Conservation (phyloP, 331 rosid species). For the Stylosanthes scabra region DNA sequence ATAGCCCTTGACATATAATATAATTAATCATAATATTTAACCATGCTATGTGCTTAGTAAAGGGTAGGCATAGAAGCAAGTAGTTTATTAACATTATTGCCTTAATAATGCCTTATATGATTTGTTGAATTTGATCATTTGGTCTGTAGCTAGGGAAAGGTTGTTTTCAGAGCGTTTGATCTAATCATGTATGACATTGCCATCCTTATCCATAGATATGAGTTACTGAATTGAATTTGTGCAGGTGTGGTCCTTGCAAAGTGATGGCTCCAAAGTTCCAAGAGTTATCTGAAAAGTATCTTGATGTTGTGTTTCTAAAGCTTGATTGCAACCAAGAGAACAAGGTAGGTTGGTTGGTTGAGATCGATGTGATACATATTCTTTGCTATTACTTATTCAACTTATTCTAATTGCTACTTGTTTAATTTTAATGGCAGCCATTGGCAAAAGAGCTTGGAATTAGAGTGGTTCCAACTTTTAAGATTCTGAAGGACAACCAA, state of each 20-base stretch:
- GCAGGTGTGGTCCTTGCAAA: conserved; percentile 99
- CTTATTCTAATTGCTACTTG: conserved; percentile 30
- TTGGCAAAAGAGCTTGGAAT: conserved; percentile 97
- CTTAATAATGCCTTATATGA: no score
- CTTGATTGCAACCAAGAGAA: conserved; percentile 94
- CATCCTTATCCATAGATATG: conserved; percentile 3
- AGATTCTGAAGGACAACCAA: conserved; percentile 80
- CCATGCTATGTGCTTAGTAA: conserved; percentile 16
- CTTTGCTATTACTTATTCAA: conserved; percentile 9
- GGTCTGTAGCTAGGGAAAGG: conserved; percentile 20
- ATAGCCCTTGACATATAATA: no score
- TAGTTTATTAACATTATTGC: no score
- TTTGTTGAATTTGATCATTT: conserved; percentile 21
- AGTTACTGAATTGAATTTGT: conserved; percentile 21
- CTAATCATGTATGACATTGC: conserved; percentile 13
- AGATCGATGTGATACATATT: no score
- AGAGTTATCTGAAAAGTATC: conserved; percentile 77
- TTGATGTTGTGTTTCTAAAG: conserved; percentile 88
- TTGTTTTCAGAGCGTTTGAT: conserved; percentile 1
- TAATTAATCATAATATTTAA: no score
- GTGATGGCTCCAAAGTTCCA: conserved; percentile 88
- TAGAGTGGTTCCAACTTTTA: conserved; percentile 95
- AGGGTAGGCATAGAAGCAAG: background rate
- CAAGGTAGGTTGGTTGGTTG: conserved; percentile 63
- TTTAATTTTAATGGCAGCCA: conserved; percentile 61